A percentile compares a stretch with the other conserved stretches of the same genome.
These are phyloP conservation scores for Linum tenue DNA, from an alignment of 345 rosid genomes.

Conservation along the genomic window DNA sequence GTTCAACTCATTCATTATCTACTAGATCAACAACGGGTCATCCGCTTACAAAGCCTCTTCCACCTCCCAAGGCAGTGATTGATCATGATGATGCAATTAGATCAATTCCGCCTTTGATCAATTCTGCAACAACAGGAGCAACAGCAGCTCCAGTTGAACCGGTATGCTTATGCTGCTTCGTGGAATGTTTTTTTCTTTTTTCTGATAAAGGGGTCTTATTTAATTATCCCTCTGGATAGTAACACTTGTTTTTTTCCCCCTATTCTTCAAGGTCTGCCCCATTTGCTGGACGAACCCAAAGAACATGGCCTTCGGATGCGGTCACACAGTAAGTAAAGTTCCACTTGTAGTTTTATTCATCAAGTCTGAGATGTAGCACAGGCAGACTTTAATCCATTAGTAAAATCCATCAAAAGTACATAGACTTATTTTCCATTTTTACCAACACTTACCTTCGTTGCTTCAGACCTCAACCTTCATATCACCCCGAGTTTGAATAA, in stretches of 20 bases:
- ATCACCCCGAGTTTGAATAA: no score
- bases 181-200: background rate
- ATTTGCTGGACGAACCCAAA: conserved; percentile 84
- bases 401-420: background rate
- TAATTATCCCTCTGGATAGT: background rate
- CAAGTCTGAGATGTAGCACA: background rate
- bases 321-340: conserved; percentile 57
- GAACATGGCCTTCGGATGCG: conserved; percentile 97
- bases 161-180: conserved; percentile 23
- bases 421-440: background rate
- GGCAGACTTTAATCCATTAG: no score
- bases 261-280: conserved; percentile 65
- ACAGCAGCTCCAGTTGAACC: conserved; percentile 25
- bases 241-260: background rate
- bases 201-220: background rate
- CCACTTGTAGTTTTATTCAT: background rate
- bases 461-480: background rate
- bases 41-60: conserved; percentile 43
- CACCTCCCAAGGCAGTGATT: conserved; percentile 62
- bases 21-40: conserved; percentile 24
- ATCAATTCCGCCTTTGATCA: conserved; percentile 24
- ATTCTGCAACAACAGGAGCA: conserved; percentile 31
- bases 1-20: conserved; percentile 22
- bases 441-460: background rate
- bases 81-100: conserved; percentile 49